Conservation (phyloP, 2,329 filamentous ascomycete genomes). For the Pleomassaria siparia region DNA sequence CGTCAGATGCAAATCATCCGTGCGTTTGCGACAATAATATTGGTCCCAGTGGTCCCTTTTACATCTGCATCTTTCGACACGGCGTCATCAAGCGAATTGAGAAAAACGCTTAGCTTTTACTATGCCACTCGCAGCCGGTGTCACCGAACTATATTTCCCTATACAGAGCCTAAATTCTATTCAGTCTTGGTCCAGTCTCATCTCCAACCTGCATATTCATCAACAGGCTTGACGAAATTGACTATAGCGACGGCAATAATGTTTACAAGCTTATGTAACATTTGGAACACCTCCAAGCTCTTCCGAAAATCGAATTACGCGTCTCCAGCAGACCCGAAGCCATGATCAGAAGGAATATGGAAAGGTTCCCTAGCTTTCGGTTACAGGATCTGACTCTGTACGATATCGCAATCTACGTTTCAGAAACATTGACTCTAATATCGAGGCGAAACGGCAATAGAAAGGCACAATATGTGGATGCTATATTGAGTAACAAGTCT, state of each 20-base stretch:
- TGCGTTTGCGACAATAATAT: too few relatives aligned
- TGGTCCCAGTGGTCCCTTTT: too few relatives aligned
- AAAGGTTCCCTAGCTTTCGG: neutral
- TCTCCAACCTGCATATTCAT: constrained; percentile 9
- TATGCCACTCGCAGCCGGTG: too few relatives aligned
- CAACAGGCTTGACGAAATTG: constrained; percentile 9
- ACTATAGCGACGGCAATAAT: neutral
- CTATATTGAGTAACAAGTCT: too few relatives aligned
- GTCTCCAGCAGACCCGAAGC: neutral
- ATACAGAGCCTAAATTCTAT: too few relatives aligned
- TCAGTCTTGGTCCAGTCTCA: too few relatives aligned
- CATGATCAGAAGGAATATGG: neutral
- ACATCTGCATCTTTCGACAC: too few relatives aligned
- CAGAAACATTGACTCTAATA: neutral
- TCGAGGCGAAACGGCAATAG: too few relatives aligned
- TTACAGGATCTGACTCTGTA: neutral
- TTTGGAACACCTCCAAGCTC: neutral
- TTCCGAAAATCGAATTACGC: neutral
- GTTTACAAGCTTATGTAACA: neutral
- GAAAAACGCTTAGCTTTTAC: too few relatives aligned
- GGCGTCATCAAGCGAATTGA: too few relatives aligned
- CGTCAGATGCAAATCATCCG: constrained; percentile 19
- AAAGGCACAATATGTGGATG: neutral
- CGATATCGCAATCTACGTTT: neutral
- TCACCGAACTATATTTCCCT: too few relatives aligned